A percentile compares a stretch with the other conserved stretches of the same genome.
Conservation (phyloP, 768 basidiomycete genomes). For the Dentipellis fragilis region DNA sequence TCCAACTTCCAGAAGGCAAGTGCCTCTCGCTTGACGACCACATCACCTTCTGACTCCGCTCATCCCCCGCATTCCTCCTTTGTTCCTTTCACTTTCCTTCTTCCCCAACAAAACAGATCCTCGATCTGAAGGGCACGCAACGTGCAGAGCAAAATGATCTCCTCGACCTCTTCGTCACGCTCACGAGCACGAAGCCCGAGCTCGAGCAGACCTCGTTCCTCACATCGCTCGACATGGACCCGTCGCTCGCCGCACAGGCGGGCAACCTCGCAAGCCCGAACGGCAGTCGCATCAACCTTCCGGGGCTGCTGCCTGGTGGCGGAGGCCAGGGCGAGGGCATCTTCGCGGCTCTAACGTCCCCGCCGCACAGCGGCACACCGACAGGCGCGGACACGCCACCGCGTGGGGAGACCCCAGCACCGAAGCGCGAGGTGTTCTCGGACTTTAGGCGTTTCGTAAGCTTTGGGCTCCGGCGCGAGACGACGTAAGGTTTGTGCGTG, state of each 20-base stretch:
- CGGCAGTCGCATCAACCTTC: constrained; percentile 48
- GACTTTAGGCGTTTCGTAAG: constrained; percentile 84
- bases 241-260: constrained; percentile 37
- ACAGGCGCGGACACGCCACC: constrained; percentile 42
- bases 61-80: not conserved
- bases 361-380: constrained; percentile 53
- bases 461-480: constrained; percentile 76
- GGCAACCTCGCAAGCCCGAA: constrained; percentile 57
- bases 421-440: constrained; percentile 75
- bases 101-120: constrained; percentile 47
- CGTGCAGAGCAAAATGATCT: constrained; percentile 81
- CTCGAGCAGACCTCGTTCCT: constrained; percentile 88
- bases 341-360: constrained; percentile 48
- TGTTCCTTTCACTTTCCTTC: not conserved
- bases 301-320: constrained; percentile 22
- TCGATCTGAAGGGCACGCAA: constrained; percentile 90
- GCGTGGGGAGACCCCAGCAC: constrained; percentile 31
- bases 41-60: not conserved
- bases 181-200: constrained; percentile 87
- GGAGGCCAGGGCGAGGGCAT: constrained; percentile 39
- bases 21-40: not conserved
- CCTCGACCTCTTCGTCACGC: constrained; percentile 83
- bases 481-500: constrained; percentile 11
- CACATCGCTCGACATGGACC: constrained; percentile 93
- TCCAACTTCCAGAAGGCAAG: constrained; percentile 95